Evolutionary conservation across 2,329 filamentous ascomycete genomes (phyloP), one percentile per base, ranked within the genome.

Genomic region (Lizonia empirigonia): DNA sequence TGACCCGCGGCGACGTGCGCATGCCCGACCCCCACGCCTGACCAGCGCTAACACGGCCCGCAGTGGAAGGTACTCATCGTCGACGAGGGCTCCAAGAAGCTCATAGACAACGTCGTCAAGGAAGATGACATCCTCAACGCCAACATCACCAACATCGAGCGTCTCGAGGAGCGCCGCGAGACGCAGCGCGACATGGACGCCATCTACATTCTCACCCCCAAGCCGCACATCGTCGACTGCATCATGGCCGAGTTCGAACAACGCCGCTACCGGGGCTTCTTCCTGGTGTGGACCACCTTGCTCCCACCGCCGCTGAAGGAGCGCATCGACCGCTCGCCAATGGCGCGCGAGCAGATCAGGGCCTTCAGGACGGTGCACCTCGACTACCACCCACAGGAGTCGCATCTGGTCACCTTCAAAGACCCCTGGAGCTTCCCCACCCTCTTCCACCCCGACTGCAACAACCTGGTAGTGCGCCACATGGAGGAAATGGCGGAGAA

Each of bases 21-120:
- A 45, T 8, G 26, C 27, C 33, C 36, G 41, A 42, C 41, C 38
- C 30, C 70, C 36, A 13, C 12, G 27, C 34, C 44, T 48, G 30
- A 44, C 34, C 24, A 29, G 51, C 26, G 68, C 67, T 71, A 64
- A 68, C 52, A 51, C 56, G 10, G 5, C 58, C 53, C 46, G 20
- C 63, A 97, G 91, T 99, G 94, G 94, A 99, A 97, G 84, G 90
- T 97, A 62, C 79, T 99, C 63, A 87, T 99, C 44, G 80, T 97
- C 66, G 94, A 99, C 76, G 86, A 90, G 62, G 82, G 80, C 49
- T 92, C 90, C 71, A 87, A 87, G 72, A 92, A 88, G 74, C 83
- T 99, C 64, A 82, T 99, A 65, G 88, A 96, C 76, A 96, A 93
- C 80, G 89, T 90, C 37, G 85, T 93, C 71, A 93, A 91, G 68